phyloP scores from a whole-genome alignment of 805 yeast genomes.

The Tetrapisispora iriomotensis region DNA sequence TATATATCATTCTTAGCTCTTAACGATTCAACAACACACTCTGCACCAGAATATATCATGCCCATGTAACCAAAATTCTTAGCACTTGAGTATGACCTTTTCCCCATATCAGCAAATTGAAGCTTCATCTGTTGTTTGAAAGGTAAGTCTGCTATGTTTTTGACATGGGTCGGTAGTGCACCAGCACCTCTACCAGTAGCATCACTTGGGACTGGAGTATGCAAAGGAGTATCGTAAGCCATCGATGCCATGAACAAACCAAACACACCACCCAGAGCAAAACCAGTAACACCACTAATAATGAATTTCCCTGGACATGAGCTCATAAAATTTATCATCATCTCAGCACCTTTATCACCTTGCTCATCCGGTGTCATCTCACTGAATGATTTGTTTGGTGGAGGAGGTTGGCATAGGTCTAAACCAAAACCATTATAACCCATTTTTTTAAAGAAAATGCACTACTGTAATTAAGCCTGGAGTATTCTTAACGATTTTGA shows the following conservation, averaged over 20 bases:
- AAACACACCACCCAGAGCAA: conserved; percentile 88
- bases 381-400: conserved; percentile 39
- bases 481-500: no score
- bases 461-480: no score
- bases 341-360: conserved; percentile 80
- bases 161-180: conserved; percentile 25
- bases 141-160: conserved; percentile 71
- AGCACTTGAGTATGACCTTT: conserved; percentile 78
- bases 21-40: conserved; percentile 74
- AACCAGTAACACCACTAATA: conserved; percentile 89
- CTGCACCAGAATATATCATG: conserved; percentile 83
- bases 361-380: conserved; percentile 88
- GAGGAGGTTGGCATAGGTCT: conserved; percentile 33
- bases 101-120: conserved; percentile 88
- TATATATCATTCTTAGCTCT: conserved; percentile 88
- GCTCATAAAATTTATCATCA: conserved; percentile 74
- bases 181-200: conserved; percentile 6
- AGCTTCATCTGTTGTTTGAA: conserved; percentile 85
- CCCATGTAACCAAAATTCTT: conserved; percentile 93
- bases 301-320: conserved; percentile 93
- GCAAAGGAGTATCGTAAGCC: conserved; percentile 36
- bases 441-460: no score
- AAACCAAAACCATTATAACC: conserved; percentile 36
- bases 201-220: conserved; percentile 23
- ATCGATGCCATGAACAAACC: conserved; percentile 84